Evolutionary conservation across 148 eudicot genomes (phyloP).

Genomic region (Arbutus unedo): DNA sequence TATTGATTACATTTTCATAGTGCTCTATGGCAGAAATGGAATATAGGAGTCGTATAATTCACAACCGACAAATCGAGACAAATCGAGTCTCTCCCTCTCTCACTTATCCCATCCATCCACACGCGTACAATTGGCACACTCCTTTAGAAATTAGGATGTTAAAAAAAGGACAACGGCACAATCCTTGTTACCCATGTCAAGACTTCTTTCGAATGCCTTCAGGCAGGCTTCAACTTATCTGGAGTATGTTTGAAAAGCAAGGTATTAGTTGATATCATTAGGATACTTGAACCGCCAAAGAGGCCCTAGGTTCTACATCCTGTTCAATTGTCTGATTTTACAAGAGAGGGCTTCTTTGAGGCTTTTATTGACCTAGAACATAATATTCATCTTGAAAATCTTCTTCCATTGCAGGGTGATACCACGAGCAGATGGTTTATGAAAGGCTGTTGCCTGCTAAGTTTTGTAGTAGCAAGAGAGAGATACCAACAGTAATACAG

Average conservation of each 20-base stretch:
- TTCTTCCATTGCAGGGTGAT: slow-evolving; percentile 16
- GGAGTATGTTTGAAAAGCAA: background rate
- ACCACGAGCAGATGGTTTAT: background rate
- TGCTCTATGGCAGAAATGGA: background rate
- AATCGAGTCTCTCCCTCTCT: background rate
- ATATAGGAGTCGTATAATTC: background rate
- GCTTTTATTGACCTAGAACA: background rate
- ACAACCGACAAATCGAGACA: background rate
- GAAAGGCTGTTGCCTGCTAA: slow-evolving; percentile 14
- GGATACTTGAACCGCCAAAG: background rate
- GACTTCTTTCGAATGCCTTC: background rate
- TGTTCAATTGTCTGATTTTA: background rate
- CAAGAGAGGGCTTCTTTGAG: background rate
- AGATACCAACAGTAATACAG: background rate
- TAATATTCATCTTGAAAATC: background rate
- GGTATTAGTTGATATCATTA: background rate
- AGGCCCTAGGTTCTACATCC: background rate
- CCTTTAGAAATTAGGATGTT: background rate
- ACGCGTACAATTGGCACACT: background rate
- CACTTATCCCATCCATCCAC: background rate
- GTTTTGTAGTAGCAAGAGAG: slow-evolving; percentile 13
- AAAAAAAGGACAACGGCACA: background rate
- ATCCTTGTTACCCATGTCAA: background rate
- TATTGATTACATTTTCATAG: background rate
- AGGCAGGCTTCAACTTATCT: background rate